Evolutionary conservation across 768 basidiomycete genomes (phyloP), one percentile per base, ranked within the genome.

Genomic region (Boletus pseudo-olivaceus): DNA sequence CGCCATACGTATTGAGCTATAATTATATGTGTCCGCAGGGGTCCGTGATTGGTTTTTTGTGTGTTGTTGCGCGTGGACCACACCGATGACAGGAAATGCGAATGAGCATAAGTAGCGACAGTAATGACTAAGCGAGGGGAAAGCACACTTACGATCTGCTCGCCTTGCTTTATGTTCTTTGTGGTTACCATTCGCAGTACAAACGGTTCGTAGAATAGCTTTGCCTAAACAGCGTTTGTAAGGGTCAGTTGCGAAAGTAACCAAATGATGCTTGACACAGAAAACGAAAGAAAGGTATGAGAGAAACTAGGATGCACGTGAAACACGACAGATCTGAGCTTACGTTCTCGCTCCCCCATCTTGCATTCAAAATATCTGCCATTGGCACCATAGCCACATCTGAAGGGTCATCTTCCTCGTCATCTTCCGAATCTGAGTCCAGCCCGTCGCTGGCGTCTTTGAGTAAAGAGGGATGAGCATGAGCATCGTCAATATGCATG

Each of bases 1-100:
- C 90, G 27, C 88, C 92, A 68, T 98, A 99, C 0, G 96, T 98
- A 69, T 98, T 98, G 83, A 87, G 93, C 93, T 95, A 60, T 20
- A 33, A 17, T 7, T 8, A 47, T 40, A 19, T 37, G 9, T 23
- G 29, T 40, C 9, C 19, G n/a, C 11, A 17, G 12, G 19, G 5
- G 45, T 38, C 19, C 32, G 8, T 14, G 19, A 49, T 9, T 30
- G 5, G 51, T 23, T 41, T 48, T 55, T 32, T n/a, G 9, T 33
- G 1, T 23, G 33, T 23, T 20, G 19, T 45, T 3, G 39, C 14
- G 29, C 5, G 20, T 5, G 3, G 9, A 10, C 32, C 20, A 33
- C 27, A 7, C 50, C n/a, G 8, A 50, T 5, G 17, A 38, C 2
- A n/a, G 23, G n/a, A 39, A 12, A 12, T 10, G 20, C 8, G 12